A percentile compares a stretch with the other conserved stretches of the same genome.
These are phyloP conservation scores for Telopea speciosissima DNA, from an alignment of 177 flowering plant genomes.

Conservation along the genomic window DNA sequence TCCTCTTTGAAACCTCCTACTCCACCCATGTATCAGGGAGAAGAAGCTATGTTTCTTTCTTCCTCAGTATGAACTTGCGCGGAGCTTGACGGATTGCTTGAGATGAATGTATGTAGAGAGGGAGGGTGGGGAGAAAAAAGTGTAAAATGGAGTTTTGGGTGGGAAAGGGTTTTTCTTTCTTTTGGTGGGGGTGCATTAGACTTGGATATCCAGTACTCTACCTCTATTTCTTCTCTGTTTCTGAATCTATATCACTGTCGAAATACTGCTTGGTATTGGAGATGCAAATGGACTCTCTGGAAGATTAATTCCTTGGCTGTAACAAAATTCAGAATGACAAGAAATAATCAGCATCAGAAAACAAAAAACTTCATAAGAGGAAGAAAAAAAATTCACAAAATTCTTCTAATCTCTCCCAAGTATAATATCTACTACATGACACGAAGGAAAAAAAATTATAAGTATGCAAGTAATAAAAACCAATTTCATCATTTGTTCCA, in stretches of 20 bases:
- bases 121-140: neutral
- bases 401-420: neutral
- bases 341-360: neutral
- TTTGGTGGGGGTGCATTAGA: constrained; percentile 1
- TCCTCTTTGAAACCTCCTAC: constrained; percentile 7
- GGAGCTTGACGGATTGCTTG: constrained; percentile 6
- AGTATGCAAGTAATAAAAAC: too few relatives aligned
- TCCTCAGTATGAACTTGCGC: constrained; percentile 24
- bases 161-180: too few relatives aligned
- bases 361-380: neutral
- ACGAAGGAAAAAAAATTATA: too few relatives aligned
- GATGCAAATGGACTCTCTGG: constrained; percentile 84
- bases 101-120: neutral
- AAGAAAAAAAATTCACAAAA: too few relatives aligned
- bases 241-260: constrained; percentile 41
- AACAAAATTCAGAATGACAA: constrained; percentile 10
- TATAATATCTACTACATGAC: neutral
- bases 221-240: constrained; percentile 26
- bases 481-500: too few relatives aligned
- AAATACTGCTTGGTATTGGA: constrained; percentile 42
- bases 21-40: constrained; percentile 11
- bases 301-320: constrained; percentile 51
- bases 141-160: neutral
- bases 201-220: constrained; percentile 16
- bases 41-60: constrained; percentile 7